Percentiles rank a stretch among this genome's conserved stretches.
phyloP scores from a whole-genome alignment of 1,284 basidiomycete species.

The Trametes pubescens region DNA sequence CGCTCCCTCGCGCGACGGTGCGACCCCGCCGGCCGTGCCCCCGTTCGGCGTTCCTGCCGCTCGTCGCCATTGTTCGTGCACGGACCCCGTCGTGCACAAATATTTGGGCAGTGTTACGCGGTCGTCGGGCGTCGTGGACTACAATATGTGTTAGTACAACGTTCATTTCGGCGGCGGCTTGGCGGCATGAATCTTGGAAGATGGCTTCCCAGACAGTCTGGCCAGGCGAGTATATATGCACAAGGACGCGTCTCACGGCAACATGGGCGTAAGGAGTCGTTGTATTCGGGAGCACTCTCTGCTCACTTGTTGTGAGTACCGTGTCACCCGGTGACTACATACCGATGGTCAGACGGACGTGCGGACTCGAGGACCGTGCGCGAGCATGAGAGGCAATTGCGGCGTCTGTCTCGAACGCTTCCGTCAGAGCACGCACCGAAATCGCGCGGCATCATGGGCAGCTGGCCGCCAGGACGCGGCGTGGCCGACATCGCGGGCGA shows the following conservation, averaged over 20 bases:
- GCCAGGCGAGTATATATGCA: not conserved
- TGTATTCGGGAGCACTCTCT: not conserved
- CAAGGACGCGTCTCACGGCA: not conserved
- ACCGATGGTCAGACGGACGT: not conserved
- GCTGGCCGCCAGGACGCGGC: slow-evolving; percentile 17
- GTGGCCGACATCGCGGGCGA: slow-evolving; percentile 15
- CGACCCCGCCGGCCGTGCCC: not conserved
- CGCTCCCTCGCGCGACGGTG: slow-evolving; percentile 1
- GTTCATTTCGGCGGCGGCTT: slow-evolving; percentile 6
- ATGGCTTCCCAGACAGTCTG: not conserved
- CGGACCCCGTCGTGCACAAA: slow-evolving; percentile 3
- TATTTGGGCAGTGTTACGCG: not conserved
- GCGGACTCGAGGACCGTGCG: not conserved
- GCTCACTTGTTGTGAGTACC: not conserved
- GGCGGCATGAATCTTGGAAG: not conserved
- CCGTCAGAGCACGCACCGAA: slow-evolving; percentile 34
- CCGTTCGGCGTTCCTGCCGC: no score
- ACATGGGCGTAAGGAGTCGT: not conserved
- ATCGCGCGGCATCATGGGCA: slow-evolving; percentile 35
- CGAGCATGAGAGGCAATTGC: not conserved
- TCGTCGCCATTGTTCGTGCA: slow-evolving; percentile 7
- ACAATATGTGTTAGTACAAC: not conserved
- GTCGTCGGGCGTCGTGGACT: not conserved
- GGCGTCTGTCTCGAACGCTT: slow-evolving; percentile 9
- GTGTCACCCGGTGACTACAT: slow-evolving; percentile 1